A percentile compares a stretch with the other conserved stretches of the same genome.
These are phyloP conservation scores for Elongisporangium anandrum DNA, from an alignment of 352 stramenopile genomes.

Conservation along the genomic window DNA sequence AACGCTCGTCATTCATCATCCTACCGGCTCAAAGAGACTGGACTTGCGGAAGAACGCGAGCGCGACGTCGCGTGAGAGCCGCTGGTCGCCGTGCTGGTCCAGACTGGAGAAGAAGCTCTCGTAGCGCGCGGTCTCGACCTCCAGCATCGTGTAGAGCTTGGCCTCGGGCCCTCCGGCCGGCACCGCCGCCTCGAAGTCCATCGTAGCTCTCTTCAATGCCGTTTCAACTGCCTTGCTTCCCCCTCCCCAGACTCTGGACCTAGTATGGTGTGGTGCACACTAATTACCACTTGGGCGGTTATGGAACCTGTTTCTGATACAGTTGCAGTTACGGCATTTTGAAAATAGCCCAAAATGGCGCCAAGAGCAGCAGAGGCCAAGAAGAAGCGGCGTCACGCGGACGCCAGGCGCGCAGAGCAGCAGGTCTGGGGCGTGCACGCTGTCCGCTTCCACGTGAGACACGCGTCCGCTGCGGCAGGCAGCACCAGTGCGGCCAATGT, in stretches of 20 bases:
- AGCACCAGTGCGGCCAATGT: conserved; percentile 30
- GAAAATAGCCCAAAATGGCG: not conserved
- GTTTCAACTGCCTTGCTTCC: not conserved
- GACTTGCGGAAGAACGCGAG: conserved; percentile 63
- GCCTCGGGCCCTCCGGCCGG: conserved; percentile 14
- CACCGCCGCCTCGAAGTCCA: conserved; percentile 11
- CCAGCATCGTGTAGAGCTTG: conserved; percentile 60
- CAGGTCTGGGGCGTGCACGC: conserved; percentile 5
- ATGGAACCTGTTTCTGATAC: not conserved
- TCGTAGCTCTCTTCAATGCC: not conserved
- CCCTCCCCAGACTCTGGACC: not conserved
- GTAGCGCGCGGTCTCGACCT: conserved; percentile 53
- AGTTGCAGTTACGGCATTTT: not conserved
- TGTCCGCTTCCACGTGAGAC: conserved; percentile 36
- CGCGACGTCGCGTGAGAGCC: conserved; percentile 20
- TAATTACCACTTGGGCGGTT: not conserved
- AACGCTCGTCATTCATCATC: not conserved
- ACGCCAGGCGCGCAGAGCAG: not conserved
- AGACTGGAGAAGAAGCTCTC: conserved; percentile 56
- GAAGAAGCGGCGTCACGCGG: not conserved
- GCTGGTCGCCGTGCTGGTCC: conserved; percentile 11
- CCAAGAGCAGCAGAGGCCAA: not conserved
- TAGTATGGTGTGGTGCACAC: not conserved
- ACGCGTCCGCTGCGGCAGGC: conserved; percentile 26
- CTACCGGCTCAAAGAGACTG: conserved; percentile 30